Percentiles rank a stretch among this genome's conserved stretches.
These are phyloP conservation scores for Candida pseudofarinosa DNA, from an alignment of 805 yeast genomes.

Conservation along the genomic window DNA sequence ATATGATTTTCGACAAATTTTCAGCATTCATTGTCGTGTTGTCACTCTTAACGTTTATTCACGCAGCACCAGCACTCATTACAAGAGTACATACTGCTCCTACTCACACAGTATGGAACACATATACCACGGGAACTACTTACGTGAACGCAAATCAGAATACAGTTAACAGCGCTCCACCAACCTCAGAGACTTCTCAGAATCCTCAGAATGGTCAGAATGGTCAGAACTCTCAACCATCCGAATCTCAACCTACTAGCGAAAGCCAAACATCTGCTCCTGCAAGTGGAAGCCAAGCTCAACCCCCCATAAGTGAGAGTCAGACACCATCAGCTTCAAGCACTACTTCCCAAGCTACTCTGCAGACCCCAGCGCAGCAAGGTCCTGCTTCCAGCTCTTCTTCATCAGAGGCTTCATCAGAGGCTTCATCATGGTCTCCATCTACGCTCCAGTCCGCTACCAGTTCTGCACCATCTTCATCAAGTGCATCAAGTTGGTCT, in stretches of 20 bases:
- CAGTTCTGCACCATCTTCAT: conserved; percentile 7
- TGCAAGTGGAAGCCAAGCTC: too few species aligned
- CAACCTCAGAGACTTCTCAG: conserved; percentile 9
- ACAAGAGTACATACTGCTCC: conserved; percentile 25
- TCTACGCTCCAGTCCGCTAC: conserved; percentile 8
- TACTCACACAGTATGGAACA: conserved; percentile 21
- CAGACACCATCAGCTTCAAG: conserved; percentile 3
- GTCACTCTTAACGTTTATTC: background rate
- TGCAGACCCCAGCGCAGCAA: conserved; percentile 4
- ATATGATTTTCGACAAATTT: background rate
- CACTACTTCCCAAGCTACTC: conserved; percentile 6
- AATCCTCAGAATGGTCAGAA: conserved; percentile 6
- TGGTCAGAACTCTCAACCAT: conserved; percentile 6
- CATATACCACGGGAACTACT: conserved; percentile 15
- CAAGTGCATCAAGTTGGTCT: conserved; percentile 2
- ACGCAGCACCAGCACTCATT: conserved; percentile 23
- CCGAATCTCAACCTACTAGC: conserved; percentile 5
- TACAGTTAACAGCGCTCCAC: conserved; percentile 19
- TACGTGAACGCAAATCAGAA: conserved; percentile 11
- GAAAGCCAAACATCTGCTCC: conserved; percentile 5
- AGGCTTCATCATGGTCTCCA: conserved; percentile 6
- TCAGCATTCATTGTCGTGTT: background rate
- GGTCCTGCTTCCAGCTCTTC: background rate
- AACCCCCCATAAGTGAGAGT: background rate
- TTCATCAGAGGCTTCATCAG: background rate